phyloP scores from a whole-genome alignment of 2,329 filamentous ascomycete species.

The Periconia macrospinosa region DNA sequence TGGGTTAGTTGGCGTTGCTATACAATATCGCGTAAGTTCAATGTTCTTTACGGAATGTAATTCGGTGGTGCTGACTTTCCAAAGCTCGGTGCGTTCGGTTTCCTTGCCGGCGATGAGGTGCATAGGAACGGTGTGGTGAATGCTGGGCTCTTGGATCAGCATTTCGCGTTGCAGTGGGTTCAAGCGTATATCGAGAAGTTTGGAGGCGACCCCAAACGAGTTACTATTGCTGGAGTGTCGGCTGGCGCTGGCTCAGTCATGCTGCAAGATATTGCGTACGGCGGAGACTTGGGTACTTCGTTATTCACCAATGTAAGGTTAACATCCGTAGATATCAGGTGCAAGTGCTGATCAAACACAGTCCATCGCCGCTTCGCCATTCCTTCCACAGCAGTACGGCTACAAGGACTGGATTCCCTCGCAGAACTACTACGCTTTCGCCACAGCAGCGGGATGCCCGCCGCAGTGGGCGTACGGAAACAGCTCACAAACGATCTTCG shows the following conservation, averaged over 20 bases:
- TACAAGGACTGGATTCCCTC: conserved; percentile 52
- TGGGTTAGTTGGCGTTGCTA: conserved; percentile 51
- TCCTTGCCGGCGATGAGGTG: conserved; percentile 43
- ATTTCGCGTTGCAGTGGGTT: conserved; percentile 56
- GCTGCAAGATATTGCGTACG: conserved; percentile 37
- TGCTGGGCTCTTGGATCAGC: conserved; percentile 51
- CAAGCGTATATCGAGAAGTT: conserved; percentile 49
- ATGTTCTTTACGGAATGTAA: neutral
- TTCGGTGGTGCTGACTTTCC: neutral
- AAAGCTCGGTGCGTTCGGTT: conserved; percentile 51
- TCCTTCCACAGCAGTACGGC: conserved; percentile 57
- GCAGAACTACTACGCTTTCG: conserved; percentile 52
- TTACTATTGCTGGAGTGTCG: conserved; percentile 42
- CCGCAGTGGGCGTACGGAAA: conserved; percentile 17
- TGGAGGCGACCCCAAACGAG: conserved; percentile 21
- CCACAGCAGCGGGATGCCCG: conserved; percentile 30
- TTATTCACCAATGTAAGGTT: conserved; percentile 40
- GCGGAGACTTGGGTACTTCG: conserved; percentile 32
- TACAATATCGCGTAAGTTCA: conserved; percentile 50
- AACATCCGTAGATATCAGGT: neutral
- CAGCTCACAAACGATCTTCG: conserved; percentile 40
- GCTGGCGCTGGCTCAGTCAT: conserved; percentile 35
- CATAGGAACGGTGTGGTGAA: conserved; percentile 40
- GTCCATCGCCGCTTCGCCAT: conserved; percentile 50
- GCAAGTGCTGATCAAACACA: neutral